A percentile compares a stretch with the other conserved stretches of the same genome.
Conservation (phyloP, 169 alveolate genomes). For the Cryptosporidium bovis region DNA sequence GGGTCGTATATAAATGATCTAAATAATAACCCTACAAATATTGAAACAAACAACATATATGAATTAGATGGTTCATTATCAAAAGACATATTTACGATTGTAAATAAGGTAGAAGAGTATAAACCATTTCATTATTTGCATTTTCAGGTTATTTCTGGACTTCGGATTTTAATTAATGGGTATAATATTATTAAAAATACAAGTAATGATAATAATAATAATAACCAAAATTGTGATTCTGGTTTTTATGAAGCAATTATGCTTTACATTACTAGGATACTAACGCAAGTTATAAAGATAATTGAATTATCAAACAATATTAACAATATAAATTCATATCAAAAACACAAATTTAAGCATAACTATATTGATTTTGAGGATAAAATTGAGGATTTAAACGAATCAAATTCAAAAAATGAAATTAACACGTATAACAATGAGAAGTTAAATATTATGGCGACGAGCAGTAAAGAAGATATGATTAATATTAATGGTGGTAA, state of each 20-base stretch:
- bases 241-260: slow-evolving; percentile 10
- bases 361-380: not conserved
- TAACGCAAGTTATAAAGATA: slow-evolving; percentile 36
- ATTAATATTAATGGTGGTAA: too few species aligned
- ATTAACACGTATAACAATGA: too few species aligned
- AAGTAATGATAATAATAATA: not conserved
- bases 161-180: not conserved
- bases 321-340: not conserved
- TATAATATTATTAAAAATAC: not conserved
- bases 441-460: too few species aligned
- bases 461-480: too few species aligned
- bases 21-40: not conserved
- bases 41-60: slow-evolving; percentile 1
- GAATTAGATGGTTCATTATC: slow-evolving; percentile 45
- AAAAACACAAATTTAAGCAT: not conserved
- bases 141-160: slow-evolving; percentile 40
- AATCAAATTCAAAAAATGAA: too few species aligned
- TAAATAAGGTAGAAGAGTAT: slow-evolving; percentile 8
- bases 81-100: slow-evolving; percentile 32
- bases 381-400: too few species aligned
- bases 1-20: slow-evolving; percentile 6
- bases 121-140: slow-evolving; percentile 38
- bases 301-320: not conserved
- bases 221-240: not conserved
- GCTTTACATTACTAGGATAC: slow-evolving; percentile 6